Conservation (phyloP, 2,329 filamentous ascomycete genomes). For the Hypoxylon sp. region DNA sequence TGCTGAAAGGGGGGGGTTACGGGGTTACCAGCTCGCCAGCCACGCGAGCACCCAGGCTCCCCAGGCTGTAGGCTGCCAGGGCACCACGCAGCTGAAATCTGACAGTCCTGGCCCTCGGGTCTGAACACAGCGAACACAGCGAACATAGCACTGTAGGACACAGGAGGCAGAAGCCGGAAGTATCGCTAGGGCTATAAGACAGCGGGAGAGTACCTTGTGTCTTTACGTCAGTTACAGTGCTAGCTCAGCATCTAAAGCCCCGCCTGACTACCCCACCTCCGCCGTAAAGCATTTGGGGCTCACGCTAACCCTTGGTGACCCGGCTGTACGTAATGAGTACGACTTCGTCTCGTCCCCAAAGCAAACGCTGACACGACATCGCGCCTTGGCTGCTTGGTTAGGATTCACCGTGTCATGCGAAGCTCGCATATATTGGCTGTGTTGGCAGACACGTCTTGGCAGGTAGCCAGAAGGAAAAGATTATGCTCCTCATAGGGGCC, state of each 20-base stretch:
- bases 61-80: too few relatives aligned
- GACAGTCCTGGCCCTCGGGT: neutral
- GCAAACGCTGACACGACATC: neutral
- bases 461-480: neutral
- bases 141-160: too few relatives aligned
- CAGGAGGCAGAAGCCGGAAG: neutral
- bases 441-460: neutral
- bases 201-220: neutral
- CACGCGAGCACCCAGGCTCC: constrained; percentile 3
- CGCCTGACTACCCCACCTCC: neutral
- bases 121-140: too few relatives aligned
- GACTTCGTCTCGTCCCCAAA: neutral
- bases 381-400: neutral
- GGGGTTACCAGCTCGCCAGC: neutral
- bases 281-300: neutral
- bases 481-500: too few relatives aligned
- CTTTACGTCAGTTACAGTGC: neutral
- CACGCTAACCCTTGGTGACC: neutral
- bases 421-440: neutral
- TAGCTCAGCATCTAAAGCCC: neutral
- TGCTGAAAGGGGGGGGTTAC: neutral
- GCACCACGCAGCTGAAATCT: neutral
- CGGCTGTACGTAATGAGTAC: neutral
- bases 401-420: neutral
- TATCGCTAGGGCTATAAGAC: neutral